Evolutionary conservation across 2,329 filamentous ascomycete species (phyloP), one percentile per base, ranked within the genome.

Genomic region (Clathrospora elynae): DNA sequence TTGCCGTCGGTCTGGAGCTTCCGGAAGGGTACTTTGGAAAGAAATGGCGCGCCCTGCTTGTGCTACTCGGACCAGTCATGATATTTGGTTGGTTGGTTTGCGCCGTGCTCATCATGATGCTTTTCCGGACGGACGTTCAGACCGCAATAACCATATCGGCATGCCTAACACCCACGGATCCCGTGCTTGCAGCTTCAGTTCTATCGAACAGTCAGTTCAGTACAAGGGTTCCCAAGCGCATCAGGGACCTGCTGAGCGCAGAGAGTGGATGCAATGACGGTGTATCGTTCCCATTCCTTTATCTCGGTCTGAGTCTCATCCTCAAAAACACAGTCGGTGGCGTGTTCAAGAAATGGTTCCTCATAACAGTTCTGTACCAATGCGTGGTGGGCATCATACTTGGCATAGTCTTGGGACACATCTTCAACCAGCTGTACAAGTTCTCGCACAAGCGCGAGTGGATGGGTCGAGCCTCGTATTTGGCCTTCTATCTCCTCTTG

Each of bases 231-330:
- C 79, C 79, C 0, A 74, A 71, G 43, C 70, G 78, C 4, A 61
- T 82, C 29, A 74, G 74, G 28, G 70, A 80, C 53, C 62, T 82
- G 33, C 67, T 82, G 7, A 72, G 73, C 12, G 78, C 79, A 0
- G 79, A 82, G 51, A 77, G 73, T 28, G 79, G 77, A 1, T 80
- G 76, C 54, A 82, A 82, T 43, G 79, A 82, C 48, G 79, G 76
- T 6, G 68, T 78, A 4, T 77, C 76, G 0, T 81, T 81, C 46
- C 79, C 79, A 0, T 82, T 82, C 55, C 62, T 82, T 1, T 82
- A 79, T 52, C 60, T 78, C n/a, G 78, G 77, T 0, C 55, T 82
- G 0, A 73, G 71, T 34, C 62, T 75, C 13, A 56, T 79, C 5
- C 73, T 72, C 6, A 61, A 73, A 20, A 49, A 56, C 3, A 71